Evolutionary conservation across 495 filamentous ascomycete genomes (phyloP).

Genomic region (Oidiodendron maius): DNA sequence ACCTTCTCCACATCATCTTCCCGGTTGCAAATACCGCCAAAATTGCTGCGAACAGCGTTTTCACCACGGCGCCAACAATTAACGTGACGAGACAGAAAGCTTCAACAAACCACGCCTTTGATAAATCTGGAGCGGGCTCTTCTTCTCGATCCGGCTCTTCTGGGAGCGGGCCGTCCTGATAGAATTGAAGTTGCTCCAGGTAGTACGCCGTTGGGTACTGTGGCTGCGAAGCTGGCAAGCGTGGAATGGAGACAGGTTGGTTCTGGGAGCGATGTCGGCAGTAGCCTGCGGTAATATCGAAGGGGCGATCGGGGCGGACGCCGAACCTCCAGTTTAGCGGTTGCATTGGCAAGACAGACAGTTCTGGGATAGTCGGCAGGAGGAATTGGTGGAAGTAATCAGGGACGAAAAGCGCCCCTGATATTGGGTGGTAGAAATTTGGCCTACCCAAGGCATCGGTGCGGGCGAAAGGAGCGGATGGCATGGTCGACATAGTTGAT

Average conservation of each 20-base stretch:
- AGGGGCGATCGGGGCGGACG: slow-evolving; percentile 7
- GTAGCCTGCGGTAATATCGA: not conserved
- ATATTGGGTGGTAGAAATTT: not conserved
- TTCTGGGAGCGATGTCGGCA: not conserved
- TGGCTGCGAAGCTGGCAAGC: not conserved
- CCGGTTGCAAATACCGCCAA: not conserved
- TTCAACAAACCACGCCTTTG: not conserved
- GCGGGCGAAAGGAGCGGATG: not conserved
- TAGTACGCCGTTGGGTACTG: slow-evolving; percentile 8
- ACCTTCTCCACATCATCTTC: not conserved
- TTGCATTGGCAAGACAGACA: not conserved
- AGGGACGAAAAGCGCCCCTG: not conserved
- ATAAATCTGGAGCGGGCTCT: too few relatives aligned
- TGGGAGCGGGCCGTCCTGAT: not conserved
- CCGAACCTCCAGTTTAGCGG: slow-evolving; percentile 2
- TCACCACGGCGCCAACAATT: too few relatives aligned
- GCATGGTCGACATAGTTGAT: too few relatives aligned
- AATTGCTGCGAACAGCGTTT: not conserved
- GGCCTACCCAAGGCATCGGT: not conserved
- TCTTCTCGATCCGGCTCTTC: not conserved
- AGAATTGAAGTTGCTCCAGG: slow-evolving; percentile 5
- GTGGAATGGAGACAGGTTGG: not conserved
- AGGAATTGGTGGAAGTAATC: not conserved
- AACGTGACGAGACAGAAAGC: too few relatives aligned
- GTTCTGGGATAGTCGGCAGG: not conserved